Evolutionary conservation across 2,329 filamentous ascomycete species (phyloP).

Genomic region (Hypoxylon sp.): DNA sequence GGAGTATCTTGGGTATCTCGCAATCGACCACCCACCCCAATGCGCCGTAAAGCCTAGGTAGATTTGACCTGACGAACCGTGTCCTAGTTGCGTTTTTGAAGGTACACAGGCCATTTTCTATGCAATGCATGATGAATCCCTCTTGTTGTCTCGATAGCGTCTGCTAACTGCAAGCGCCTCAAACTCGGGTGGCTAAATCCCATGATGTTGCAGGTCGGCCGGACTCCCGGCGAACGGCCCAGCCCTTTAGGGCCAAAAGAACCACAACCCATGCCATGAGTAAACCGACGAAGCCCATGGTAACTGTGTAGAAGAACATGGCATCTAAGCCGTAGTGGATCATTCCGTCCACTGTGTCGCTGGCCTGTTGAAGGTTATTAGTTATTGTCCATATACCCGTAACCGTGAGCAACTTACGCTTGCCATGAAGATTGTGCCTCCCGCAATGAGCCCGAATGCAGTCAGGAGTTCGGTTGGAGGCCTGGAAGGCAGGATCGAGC

Average conservation of each 20-base stretch:
- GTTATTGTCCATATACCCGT: neutral
- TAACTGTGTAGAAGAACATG: constrained; percentile 94
- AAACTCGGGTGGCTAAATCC: constrained; percentile 39
- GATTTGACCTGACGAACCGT: constrained; percentile 18
- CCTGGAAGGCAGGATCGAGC: constrained; percentile 81
- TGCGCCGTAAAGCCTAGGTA: constrained; percentile 41
- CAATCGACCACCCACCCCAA: constrained; percentile 32
- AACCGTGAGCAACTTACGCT: constrained; percentile 69
- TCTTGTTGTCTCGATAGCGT: neutral
- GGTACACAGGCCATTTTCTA: constrained; percentile 4
- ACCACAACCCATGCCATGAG: constrained; percentile 88
- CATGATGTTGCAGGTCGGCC: constrained; percentile 37
- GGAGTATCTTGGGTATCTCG: constrained; percentile 40
- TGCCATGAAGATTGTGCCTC: constrained; percentile 92
- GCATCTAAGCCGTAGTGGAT: constrained; percentile 82
- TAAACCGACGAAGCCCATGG: constrained; percentile 84
- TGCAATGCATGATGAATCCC: constrained; percentile 25
- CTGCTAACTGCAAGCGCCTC: neutral
- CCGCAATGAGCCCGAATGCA: constrained; percentile 86
- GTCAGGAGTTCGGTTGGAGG: constrained; percentile 92
- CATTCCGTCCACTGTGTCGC: constrained; percentile 82
- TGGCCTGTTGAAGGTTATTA: constrained; percentile 65
- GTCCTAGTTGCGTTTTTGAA: neutral
- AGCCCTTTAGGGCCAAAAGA: constrained; percentile 86
- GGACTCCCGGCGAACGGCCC: constrained; percentile 72